Evolutionary conservation across 768 basidiomycete genomes (phyloP).

Genomic region (Xerocomellus chrysenteron): DNA sequence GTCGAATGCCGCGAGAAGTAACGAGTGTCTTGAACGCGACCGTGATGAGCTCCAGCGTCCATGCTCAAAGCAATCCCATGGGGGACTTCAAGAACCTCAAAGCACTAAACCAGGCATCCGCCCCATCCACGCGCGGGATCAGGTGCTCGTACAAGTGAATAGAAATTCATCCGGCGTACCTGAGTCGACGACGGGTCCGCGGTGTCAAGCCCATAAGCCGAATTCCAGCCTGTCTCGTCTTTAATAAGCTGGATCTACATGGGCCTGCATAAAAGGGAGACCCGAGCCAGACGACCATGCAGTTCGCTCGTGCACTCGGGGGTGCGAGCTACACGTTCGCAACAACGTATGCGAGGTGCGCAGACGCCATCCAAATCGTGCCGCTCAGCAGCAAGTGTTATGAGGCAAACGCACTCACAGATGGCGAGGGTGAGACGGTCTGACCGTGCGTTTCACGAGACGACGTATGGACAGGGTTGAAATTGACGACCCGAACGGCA

Average conservation of each 20-base stretch:
- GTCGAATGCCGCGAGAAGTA: constrained; percentile 4
- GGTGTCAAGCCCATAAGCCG: no score
- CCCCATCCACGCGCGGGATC: background rate
- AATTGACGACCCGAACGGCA: background rate
- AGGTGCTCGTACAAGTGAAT: background rate
- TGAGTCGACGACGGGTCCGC: background rate
- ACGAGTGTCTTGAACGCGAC: background rate
- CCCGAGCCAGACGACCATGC: background rate
- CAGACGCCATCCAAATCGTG: background rate
- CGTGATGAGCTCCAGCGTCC: constrained; percentile 29
- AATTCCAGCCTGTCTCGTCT: background rate
- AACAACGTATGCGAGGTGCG: background rate
- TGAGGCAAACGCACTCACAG: background rate
- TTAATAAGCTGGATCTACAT: background rate
- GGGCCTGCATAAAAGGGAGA: background rate
- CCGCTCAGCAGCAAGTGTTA: background rate
- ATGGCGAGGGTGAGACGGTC: background rate
- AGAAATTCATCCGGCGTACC: background rate
- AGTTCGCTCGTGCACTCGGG: background rate
- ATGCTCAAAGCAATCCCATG: constrained; percentile 50
- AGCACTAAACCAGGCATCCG: background rate
- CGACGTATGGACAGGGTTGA: no score
- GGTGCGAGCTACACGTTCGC: background rate
- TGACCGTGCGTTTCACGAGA: background rate
- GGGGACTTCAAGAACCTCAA: constrained; percentile 20